A percentile compares a stretch with the other conserved stretches of the same genome.
phyloP scores from a whole-genome alignment of 2,329 filamentous ascomycete species.

The Periconia sp. region DNA sequence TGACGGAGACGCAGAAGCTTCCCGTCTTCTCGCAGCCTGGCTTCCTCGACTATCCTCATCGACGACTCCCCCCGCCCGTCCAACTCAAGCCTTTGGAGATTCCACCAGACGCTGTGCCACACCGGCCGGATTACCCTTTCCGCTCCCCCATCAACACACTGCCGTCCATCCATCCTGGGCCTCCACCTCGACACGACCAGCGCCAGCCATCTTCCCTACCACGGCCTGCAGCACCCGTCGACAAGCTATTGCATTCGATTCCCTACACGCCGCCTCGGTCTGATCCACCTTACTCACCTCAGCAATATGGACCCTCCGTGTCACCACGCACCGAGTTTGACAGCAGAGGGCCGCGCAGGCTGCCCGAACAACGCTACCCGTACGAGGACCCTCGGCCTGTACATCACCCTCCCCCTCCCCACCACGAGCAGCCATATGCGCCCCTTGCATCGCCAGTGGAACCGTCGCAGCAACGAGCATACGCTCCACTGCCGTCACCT shows the following conservation, averaged over 20 bases:
- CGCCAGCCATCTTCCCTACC: constrained; percentile 29
- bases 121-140: constrained; percentile 46
- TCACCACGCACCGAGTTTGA: constrained; percentile 46
- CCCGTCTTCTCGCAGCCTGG: constrained; percentile 48
- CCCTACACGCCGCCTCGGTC: constrained; percentile 49
- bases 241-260: constrained; percentile 44
- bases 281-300: constrained; percentile 48
- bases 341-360: constrained; percentile 30
- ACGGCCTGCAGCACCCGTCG: constrained; percentile 38
- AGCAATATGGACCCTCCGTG: constrained; percentile 43
- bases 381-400: constrained; percentile 39
- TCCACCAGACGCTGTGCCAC: constrained; percentile 43
- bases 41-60: constrained; percentile 48
- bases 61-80: constrained; percentile 46
- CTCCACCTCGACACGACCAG: constrained; percentile 36
- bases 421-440: constrained; percentile 41
- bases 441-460: constrained; percentile 47
- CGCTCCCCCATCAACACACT: constrained; percentile 47
- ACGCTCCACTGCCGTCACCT: constrained; percentile 45
- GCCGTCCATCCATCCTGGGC: constrained; percentile 43
- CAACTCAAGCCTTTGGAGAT: too few relatives aligned
- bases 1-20: constrained; percentile 55
- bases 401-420: constrained; percentile 27
- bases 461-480: constrained; percentile 38
- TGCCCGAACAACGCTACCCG: constrained; percentile 39